phyloP scores from a whole-genome alignment of 2,329 filamentous ascomycete genomes.

The Aspergillus novofumigatus region DNA sequence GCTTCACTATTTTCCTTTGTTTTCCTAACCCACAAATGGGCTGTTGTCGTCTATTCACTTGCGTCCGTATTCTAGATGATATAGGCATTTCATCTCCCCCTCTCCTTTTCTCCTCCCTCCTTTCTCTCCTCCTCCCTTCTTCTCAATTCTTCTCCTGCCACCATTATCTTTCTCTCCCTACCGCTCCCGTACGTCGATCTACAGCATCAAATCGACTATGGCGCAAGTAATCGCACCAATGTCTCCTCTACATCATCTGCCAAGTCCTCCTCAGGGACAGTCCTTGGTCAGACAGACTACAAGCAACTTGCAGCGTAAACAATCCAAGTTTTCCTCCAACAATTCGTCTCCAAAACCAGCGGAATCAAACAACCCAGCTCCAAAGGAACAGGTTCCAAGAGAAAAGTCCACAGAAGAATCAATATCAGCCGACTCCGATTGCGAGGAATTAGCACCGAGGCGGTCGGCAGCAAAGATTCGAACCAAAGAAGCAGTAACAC shows the following conservation, averaged over 20 bases:
- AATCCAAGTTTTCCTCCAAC: background rate
- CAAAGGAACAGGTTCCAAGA: background rate
- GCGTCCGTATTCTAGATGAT: background rate
- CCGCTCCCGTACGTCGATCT: background rate
- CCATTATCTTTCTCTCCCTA: slow-evolving; percentile 1
- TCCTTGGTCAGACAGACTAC: background rate
- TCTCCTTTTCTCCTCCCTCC: slow-evolving; percentile 13
- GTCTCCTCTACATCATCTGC: background rate
- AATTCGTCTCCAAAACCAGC: background rate
- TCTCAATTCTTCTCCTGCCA: slow-evolving; percentile 7
- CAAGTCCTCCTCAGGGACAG: background rate
- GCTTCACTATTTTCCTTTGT: slow-evolving; percentile 6
- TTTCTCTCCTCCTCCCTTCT: slow-evolving; percentile 8
- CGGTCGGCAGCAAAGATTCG: slow-evolving; percentile 9
- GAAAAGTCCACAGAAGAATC: background rate
- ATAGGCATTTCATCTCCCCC: background rate
- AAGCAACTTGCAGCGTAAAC: background rate
- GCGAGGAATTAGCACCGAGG: slow-evolving; percentile 6
- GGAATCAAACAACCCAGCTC: background rate
- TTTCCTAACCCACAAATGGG: background rate
- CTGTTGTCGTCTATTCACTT: background rate
- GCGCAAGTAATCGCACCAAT: background rate
- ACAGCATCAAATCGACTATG: background rate
- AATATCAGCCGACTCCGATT: background rate
- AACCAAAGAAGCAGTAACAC: slow-evolving; percentile 17